Percentiles rank a stretch among this genome's conserved stretches.
These are phyloP conservation scores for Phytopythium sindhum DNA, from an alignment of 352 stramenopile species.

Conservation along the genomic window DNA sequence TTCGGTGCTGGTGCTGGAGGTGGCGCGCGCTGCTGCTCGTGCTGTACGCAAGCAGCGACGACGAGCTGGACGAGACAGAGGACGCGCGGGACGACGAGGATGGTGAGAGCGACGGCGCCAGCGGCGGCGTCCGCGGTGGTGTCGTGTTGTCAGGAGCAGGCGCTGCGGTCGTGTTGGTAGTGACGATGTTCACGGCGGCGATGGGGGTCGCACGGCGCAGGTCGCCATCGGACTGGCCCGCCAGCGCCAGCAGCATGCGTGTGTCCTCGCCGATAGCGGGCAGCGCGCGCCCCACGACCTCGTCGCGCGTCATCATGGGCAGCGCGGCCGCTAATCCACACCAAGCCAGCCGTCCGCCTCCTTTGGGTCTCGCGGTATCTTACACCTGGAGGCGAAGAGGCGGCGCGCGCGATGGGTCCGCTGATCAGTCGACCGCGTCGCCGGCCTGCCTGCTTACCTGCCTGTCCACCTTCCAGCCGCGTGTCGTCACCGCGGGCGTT, in stretches of 20 bases:
- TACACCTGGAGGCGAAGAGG: not conserved
- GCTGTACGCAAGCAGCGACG: not conserved
- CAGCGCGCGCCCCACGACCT: conserved; percentile 20
- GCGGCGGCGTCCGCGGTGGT: conserved; percentile 13
- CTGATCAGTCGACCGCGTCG: not conserved
- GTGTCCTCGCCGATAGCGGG: conserved; percentile 49
- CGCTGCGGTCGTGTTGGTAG: not conserved
- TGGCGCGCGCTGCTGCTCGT: not conserved
- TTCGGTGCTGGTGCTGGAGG: conserved; percentile 1
- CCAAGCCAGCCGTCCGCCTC: not conserved
- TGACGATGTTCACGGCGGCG: not conserved
- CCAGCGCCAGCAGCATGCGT: conserved; percentile 24
- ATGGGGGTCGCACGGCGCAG: not conserved
- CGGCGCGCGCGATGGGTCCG: not conserved
- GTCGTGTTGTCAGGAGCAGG: not conserved
- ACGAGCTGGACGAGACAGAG: conserved; percentile 8
- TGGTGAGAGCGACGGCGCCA: conserved; percentile 21
- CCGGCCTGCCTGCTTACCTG: not conserved
- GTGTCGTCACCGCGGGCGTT: not conserved
- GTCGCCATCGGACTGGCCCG: not conserved
- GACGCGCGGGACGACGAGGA: conserved; percentile 20
- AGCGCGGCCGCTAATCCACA: not conserved
- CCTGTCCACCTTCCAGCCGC: not conserved
- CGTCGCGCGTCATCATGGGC: conserved; percentile 15
- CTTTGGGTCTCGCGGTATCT: not conserved